A percentile compares a stretch with the other conserved stretches of the same genome.
These are phyloP conservation scores for Vachellia collinsii DNA, from an alignment of 306 rosid genomes.

Conservation along the genomic window DNA sequence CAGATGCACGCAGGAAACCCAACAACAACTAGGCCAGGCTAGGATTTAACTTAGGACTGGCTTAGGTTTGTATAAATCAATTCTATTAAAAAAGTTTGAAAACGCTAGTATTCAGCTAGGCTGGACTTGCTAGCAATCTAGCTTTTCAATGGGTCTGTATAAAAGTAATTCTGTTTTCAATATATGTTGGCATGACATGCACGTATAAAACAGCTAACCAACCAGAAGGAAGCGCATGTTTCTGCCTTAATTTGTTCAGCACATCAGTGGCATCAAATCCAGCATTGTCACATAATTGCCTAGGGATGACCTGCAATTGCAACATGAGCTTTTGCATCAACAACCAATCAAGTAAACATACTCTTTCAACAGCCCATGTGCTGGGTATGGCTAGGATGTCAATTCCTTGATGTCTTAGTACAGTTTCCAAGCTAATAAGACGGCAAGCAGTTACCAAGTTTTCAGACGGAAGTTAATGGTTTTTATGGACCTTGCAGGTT, in stretches of 20 bases:
- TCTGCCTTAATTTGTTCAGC: constrained; percentile 92
- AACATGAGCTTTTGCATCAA: constrained; percentile 23
- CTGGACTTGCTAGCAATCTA: constrained; percentile 15
- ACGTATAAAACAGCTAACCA: constrained; percentile 26
- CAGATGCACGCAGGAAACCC: not conserved
- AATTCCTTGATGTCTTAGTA: constrained; percentile 13
- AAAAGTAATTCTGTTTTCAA: constrained; percentile 5
- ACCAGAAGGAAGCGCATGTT: constrained; percentile 94
- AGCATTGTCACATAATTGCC: constrained; percentile 98
- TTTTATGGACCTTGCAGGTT: not conserved
- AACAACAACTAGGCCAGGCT: not conserved
- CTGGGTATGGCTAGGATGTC: not conserved
- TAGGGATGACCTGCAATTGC: constrained; percentile 81
- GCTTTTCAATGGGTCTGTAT: not conserved
- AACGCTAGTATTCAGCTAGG: constrained; percentile 16
- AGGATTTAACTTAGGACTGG: not conserved
- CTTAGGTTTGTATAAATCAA: not conserved
- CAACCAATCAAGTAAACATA: constrained; percentile 14
- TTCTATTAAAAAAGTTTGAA: not conserved
- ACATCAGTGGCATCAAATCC: constrained; percentile 99
- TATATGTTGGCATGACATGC: constrained; percentile 10
- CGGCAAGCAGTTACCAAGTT: not conserved
- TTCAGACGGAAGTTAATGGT: not conserved
- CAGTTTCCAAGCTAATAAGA: not conserved
- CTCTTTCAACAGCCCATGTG: not conserved